These are phyloP conservation scores for Phytophthora vignae DNA, from an alignment of 352 stramenopile genomes.

Conservation along the genomic window DNA sequence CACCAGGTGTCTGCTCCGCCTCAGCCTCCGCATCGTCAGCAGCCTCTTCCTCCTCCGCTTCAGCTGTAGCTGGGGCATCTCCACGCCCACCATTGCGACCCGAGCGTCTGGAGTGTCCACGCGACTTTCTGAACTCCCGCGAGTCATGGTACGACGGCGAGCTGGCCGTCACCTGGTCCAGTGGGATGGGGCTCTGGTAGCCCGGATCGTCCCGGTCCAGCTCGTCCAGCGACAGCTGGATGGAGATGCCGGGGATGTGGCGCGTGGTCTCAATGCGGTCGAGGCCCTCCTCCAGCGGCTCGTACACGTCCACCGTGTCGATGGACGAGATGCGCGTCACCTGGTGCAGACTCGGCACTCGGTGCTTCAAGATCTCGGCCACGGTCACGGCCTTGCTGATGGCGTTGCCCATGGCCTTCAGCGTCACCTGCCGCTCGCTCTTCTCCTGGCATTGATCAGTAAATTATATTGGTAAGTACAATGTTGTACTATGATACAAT, in stretches of 20 bases:
- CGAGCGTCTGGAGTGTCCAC: slow-evolving; percentile 31
- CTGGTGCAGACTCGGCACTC: slow-evolving; percentile 74
- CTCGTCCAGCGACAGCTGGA: slow-evolving; percentile 73
- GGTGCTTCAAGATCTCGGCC: slow-evolving; percentile 86
- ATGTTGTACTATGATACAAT: not conserved
- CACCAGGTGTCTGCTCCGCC: slow-evolving; percentile 18
- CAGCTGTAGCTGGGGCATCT: slow-evolving; percentile 11
- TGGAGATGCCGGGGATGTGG: slow-evolving; percentile 79
- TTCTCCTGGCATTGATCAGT: slow-evolving; percentile 54
- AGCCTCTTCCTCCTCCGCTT: slow-evolving; percentile 12
- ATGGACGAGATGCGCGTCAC: slow-evolving; percentile 83
- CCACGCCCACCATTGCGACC: slow-evolving; percentile 19
- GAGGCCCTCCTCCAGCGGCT: slow-evolving; percentile 86
- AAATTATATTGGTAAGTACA: not conserved
- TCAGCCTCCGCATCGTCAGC: slow-evolving; percentile 16
- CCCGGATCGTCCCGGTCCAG: slow-evolving; percentile 65
- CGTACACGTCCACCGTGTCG: slow-evolving; percentile 84
- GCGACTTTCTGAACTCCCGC: slow-evolving; percentile 42
- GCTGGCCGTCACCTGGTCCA: slow-evolving; percentile 54
- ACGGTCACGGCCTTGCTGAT: slow-evolving; percentile 90
- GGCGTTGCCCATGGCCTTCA: slow-evolving; percentile 86
- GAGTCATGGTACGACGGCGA: slow-evolving; percentile 46
- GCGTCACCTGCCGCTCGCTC: slow-evolving; percentile 62
- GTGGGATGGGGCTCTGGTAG: slow-evolving; percentile 79
- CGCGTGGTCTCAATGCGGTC: slow-evolving; percentile 80